Evolutionary conservation across 257 asterid genomes (phyloP), one percentile per base, ranked within the genome.

Genomic region (Penstemon newberryi): DNA sequence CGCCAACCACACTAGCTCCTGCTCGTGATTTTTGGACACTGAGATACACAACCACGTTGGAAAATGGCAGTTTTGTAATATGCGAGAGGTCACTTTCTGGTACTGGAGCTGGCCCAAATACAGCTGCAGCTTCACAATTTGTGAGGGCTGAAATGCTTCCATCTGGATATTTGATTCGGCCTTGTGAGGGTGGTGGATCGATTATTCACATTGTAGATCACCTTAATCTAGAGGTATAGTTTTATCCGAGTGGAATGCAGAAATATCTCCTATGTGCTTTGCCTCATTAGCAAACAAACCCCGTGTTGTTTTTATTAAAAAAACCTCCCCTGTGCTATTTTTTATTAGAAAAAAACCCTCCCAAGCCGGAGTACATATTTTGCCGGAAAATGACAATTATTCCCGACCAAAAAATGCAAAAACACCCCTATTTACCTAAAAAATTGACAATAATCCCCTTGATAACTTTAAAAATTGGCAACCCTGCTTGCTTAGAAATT

Each of bases 21-120:
- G 98, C 98, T 38, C 91, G 98, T 57, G 99, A 91, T 79, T 91
- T 94, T 76, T 94, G 99, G 99, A 89, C 98, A 15, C 84, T 94
- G 60, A 86, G 99, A 89, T 94, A 91, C 85, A 89, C 99, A 6
- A 84, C 96, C 57, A 86, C 94, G 60, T 78, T 94, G 79, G 98
- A 89, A 54, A 87, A 86, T 41, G 98, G 98, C 75, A 94, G 98
- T 77, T 78, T 87, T 67, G 99, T 94, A 91, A 98, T 94, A 89
- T 73, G 90, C 60, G 98, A 91, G 81, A 85, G 96, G 60, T 94
- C 99, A 9, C 89, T 94, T 19, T 89, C 98, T 37, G 98, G 98
- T 66, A 82, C 96, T 19, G 98, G 96, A 56, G 90, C 96, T 18
- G 95, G 96, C 69, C 90, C 96, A 47, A 85, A 70, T 72, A 76